These are phyloP conservation scores for Apiosordaria backusii DNA, from an alignment of 495 filamentous ascomycete species.

Conservation along the genomic window DNA sequence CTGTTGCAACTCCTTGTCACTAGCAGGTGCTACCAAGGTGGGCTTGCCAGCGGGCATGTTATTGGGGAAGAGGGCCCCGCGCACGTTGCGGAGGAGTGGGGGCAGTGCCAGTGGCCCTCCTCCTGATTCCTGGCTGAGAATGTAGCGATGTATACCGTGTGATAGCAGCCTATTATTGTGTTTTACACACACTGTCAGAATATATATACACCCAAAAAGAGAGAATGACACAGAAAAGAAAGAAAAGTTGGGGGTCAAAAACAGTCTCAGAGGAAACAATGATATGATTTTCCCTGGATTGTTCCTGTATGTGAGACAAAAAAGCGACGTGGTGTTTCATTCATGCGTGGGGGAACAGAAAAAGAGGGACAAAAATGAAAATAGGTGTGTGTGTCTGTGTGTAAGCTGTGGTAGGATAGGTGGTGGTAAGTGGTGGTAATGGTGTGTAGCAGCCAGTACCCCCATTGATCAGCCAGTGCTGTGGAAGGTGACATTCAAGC, in stretches of 20 bases:
- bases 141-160: slow-evolving; percentile 59
- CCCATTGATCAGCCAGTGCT: not conserved
- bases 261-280: too few species aligned
- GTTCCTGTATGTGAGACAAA: not conserved
- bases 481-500: slow-evolving; percentile 6
- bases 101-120: slow-evolving; percentile 52
- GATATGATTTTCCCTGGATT: not conserved
- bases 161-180: slow-evolving; percentile 61
- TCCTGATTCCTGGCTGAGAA: slow-evolving; percentile 59
- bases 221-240: not conserved
- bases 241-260: slow-evolving; percentile 12
- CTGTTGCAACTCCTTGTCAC: slow-evolving; percentile 43
- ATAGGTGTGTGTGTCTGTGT: slow-evolving; percentile 10
- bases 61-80: slow-evolving; percentile 74
- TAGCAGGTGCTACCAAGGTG: slow-evolving; percentile 45
- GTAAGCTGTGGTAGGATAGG: slow-evolving; percentile 9
- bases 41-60: slow-evolving; percentile 57
- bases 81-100: slow-evolving; percentile 65
- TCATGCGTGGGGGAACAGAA: slow-evolving; percentile 29
- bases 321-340: slow-evolving; percentile 21
- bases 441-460: not conserved
- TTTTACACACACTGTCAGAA: not conserved
- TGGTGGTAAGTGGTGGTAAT: slow-evolving; percentile 5
- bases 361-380: slow-evolving; percentile 17
- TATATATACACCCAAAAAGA: not conserved